Percentiles rank a stretch among this genome's conserved stretches.
These are phyloP conservation scores for Vitellaria paradoxa DNA, from an alignment of 179 eudicot genomes.

Conservation along the genomic window DNA sequence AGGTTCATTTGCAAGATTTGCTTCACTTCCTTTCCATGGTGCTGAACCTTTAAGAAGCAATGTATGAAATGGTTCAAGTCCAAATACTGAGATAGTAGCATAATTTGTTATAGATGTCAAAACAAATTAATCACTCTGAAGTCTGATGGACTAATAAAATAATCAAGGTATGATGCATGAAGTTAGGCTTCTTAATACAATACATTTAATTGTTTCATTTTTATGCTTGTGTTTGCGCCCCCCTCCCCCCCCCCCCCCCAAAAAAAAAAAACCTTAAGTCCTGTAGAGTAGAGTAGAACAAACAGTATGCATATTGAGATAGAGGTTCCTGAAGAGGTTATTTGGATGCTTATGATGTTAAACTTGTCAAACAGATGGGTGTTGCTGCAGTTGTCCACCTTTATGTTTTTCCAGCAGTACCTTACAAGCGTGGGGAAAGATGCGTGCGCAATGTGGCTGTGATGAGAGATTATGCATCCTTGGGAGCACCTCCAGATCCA, in stretches of 20 bases:
- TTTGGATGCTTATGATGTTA: conserved; percentile 17
- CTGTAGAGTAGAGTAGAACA: not conserved
- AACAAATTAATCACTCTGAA: too few species aligned
- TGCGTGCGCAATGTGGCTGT: conserved; percentile 91
- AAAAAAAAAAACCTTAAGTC: too few species aligned
- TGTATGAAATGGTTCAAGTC: too few species aligned
- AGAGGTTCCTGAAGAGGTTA: not conserved
- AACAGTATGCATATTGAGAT: not conserved
- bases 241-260: too few species aligned
- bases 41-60: too few species aligned
- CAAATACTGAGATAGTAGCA: too few species aligned
- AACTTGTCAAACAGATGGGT: conserved; percentile 66
- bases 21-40: too few species aligned
- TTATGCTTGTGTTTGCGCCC: not conserved
- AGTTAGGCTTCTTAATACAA: too few species aligned
- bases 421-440: conserved; percentile 95
- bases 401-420: conserved; percentile 86
- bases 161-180: too few species aligned
- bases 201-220: not conserved
- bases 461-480: conserved; percentile 89
- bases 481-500: conserved; percentile 83
- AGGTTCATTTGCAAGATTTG: too few species aligned
- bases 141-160: too few species aligned
- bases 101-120: too few species aligned
- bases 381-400: conserved; percentile 94